A percentile compares a stretch with the other conserved stretches of the same genome.
These are phyloP conservation scores for Saccharomycopsis sp. DNA, from an alignment of 805 yeast species.

Conservation along the genomic window DNA sequence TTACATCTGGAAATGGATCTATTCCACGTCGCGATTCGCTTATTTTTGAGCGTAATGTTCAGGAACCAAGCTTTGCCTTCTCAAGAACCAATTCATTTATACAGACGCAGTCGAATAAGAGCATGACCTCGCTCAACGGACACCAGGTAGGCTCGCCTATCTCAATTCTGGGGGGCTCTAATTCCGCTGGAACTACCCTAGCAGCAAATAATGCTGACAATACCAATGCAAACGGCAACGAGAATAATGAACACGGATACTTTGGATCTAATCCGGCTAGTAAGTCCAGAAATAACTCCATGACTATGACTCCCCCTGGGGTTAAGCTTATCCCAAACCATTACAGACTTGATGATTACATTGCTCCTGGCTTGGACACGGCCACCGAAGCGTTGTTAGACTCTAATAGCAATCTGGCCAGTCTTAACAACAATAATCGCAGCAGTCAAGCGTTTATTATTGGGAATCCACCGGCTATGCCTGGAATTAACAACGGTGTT, in stretches of 20 bases:
- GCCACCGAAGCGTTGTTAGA: conserved; percentile 6
- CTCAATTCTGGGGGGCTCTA: neutral
- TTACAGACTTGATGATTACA: conserved; percentile 18
- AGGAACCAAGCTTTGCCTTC: conserved; percentile 16
- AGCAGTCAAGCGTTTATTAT: neutral
- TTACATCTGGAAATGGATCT: neutral
- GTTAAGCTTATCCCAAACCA: conserved; percentile 18
- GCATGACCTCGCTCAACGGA: conserved; percentile 4
- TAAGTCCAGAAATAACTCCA: neutral
- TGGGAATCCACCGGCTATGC: neutral
- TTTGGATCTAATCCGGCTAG: neutral
- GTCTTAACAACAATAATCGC: neutral
- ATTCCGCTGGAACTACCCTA: neutral
- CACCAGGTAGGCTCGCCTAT: neutral
- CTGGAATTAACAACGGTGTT: neutral
- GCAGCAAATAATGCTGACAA: neutral
- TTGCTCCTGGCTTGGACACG: conserved; percentile 17
- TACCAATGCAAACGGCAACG: conserved; percentile 1
- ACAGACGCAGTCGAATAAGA: conserved; percentile 1
- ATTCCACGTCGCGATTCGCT: conserved; percentile 6
- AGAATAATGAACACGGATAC: neutral
- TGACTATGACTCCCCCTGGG: conserved; percentile 8
- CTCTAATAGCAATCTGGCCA: neutral
- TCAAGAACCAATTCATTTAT: conserved; percentile 15
- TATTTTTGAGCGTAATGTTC: conserved; percentile 20